phyloP scores from a whole-genome alignment of 768 basidiomycete species.

The Chalciporus pseudorubinellus region DNA sequence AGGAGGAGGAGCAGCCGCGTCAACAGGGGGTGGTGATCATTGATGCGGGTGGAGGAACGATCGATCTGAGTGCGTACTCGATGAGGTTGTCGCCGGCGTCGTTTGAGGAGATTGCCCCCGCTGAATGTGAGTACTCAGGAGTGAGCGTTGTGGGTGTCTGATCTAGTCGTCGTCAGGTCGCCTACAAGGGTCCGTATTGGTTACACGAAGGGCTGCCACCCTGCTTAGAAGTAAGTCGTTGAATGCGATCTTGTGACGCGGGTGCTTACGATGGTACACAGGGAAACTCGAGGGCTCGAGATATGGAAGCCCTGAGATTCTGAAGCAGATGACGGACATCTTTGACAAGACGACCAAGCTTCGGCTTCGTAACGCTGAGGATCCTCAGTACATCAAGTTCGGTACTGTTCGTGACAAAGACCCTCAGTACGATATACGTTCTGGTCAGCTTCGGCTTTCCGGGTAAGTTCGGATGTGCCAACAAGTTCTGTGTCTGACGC shows the following conservation, averaged over 20 bases:
- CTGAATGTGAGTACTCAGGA: slow-evolving; percentile 30
- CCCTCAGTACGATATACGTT: slow-evolving; percentile 35
- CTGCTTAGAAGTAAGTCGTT: slow-evolving; percentile 27
- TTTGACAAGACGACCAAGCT: slow-evolving; percentile 43
- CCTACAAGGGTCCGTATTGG: slow-evolving; percentile 40
- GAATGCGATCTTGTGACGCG: not conserved
- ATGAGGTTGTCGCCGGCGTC: slow-evolving; percentile 39
- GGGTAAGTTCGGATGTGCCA: slow-evolving; percentile 27
- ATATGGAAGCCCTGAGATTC: slow-evolving; percentile 31
- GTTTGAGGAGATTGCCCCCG: slow-evolving; percentile 39
- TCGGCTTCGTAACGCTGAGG: slow-evolving; percentile 40
- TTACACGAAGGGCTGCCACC: slow-evolving; percentile 34
- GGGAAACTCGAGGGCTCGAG: slow-evolving; percentile 32
- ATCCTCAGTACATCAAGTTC: slow-evolving; percentile 41
- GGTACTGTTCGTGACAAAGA: slow-evolving; percentile 41
- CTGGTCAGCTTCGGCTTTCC: slow-evolving; percentile 38
- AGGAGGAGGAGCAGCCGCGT: slow-evolving; percentile 19
- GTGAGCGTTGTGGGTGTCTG: not conserved
- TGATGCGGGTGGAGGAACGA: slow-evolving; percentile 50
- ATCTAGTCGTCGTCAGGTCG: slow-evolving; percentile 29
- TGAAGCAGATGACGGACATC: slow-evolving; percentile 35
- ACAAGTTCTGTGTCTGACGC: not conserved
- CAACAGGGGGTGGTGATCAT: slow-evolving; percentile 43
- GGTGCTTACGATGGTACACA: slow-evolving; percentile 9
- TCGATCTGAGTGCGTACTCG: slow-evolving; percentile 42